Evolutionary conservation across 2,329 filamentous ascomycete species (phyloP).

Genomic region (Botryotinia calthae): DNA sequence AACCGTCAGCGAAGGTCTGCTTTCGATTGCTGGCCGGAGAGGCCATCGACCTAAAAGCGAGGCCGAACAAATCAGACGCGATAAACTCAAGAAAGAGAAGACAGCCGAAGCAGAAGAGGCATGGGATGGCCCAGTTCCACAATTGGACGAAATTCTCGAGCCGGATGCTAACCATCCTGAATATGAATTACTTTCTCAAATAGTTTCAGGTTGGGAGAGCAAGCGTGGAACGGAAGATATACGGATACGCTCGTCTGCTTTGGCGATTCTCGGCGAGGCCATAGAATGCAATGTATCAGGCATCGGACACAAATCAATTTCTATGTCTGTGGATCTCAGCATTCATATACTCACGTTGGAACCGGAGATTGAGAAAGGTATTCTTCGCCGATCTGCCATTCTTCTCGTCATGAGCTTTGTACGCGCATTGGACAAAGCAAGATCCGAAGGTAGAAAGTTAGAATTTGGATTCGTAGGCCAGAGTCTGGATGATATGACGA

Average conservation of each 20-base stretch:
- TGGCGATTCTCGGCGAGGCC: slow-evolving; percentile 61
- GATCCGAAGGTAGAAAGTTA: slow-evolving; percentile 46
- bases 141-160: slow-evolving; percentile 44
- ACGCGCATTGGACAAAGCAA: slow-evolving; percentile 54
- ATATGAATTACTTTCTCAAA: slow-evolving; percentile 54
- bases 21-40: slow-evolving; percentile 63
- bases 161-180: slow-evolving; percentile 26
- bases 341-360: slow-evolving; percentile 64
- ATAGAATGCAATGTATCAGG: slow-evolving; percentile 61
- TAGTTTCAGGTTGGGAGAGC: slow-evolving; percentile 66
- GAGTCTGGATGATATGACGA: slow-evolving; percentile 59
- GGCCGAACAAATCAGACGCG: slow-evolving; percentile 52
- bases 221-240: slow-evolving; percentile 66
- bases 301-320: slow-evolving; percentile 51
- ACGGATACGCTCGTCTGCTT: slow-evolving; percentile 64
- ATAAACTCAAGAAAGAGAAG: slow-evolving; percentile 49
- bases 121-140: slow-evolving; percentile 54
- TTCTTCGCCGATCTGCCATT: slow-evolving; percentile 65
- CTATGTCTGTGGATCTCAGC: slow-evolving; percentile 59
- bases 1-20: slow-evolving; percentile 55
- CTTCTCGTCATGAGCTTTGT: slow-evolving; percentile 62
- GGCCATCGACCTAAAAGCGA: slow-evolving; percentile 59
- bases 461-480: slow-evolving; percentile 54
- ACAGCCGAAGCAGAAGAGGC: slow-evolving; percentile 51
- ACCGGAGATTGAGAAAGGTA: slow-evolving; percentile 56